phyloP scores from a whole-genome alignment of 805 yeast genomes.

The Lipomyces starkeyi region DNA sequence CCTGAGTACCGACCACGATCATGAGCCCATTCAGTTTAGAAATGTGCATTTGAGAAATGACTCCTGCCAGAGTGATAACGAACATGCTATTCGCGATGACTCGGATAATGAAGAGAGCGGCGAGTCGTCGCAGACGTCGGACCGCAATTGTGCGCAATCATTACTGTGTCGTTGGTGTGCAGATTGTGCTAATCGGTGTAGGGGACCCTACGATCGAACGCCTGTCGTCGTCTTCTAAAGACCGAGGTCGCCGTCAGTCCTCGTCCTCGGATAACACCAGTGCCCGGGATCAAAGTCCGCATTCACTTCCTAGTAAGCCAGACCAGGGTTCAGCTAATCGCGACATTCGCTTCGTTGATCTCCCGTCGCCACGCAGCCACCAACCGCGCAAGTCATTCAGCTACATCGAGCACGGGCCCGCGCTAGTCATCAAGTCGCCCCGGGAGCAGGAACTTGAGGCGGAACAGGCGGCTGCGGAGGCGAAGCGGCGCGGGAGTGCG shows the following conservation, averaged over 20 bases:
- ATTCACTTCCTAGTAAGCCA: background rate
- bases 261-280: background rate
- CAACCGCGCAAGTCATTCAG: slow-evolving; percentile 11
- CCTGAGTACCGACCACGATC: background rate
- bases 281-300: background rate
- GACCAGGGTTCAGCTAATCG: slow-evolving; percentile 12
- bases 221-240: background rate
- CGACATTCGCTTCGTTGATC: slow-evolving; percentile 62
- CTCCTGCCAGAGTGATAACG: slow-evolving; percentile 41
- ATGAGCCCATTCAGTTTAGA: background rate
- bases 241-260: background rate
- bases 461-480: slow-evolving; percentile 32
- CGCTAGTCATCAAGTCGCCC: slow-evolving; percentile 78
- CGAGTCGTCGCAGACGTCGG: background rate
- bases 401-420: slow-evolving; percentile 68
- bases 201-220: background rate
- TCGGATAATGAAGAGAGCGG: slow-evolving; percentile 26
- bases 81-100: slow-evolving; percentile 42
- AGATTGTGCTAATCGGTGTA: background rate
- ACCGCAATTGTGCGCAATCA: background rate
- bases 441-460: slow-evolving; percentile 54
- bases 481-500: slow-evolving; percentile 41
- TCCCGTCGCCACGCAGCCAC: slow-evolving; percentile 55
- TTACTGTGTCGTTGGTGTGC: background rate
- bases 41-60: background rate